phyloP scores from a whole-genome alignment of 331 rosid genomes.

The Pyracantha coccinea region DNA sequence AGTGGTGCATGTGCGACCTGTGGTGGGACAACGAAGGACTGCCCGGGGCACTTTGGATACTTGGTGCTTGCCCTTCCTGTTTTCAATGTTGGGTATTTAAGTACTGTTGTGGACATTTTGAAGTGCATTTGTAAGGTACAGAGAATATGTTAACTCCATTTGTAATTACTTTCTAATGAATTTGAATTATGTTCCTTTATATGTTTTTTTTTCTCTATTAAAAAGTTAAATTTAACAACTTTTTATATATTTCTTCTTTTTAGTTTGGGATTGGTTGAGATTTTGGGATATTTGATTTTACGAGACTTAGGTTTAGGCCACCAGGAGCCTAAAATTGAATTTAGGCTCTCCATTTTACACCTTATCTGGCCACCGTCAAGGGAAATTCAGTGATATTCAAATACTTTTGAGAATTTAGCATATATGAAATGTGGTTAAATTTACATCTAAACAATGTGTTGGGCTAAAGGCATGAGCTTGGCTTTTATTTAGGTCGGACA shows the following conservation, averaged over 20 bases:
- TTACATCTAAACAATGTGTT: not conserved
- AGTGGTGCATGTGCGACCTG: constrained; percentile 59
- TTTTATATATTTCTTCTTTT: not conserved
- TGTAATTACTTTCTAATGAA: not conserved
- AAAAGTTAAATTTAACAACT: not conserved
- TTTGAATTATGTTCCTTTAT: not conserved
- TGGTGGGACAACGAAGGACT: constrained; percentile 43
- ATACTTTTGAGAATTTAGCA: not conserved
- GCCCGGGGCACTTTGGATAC: constrained; percentile 91
- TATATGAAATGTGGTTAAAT: not conserved
- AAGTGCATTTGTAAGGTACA: constrained; percentile 95
- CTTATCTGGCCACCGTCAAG: not conserved
- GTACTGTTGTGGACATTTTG: constrained; percentile 46
- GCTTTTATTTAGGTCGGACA: not conserved
- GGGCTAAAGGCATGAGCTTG: not conserved
- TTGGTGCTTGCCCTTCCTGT: constrained; percentile 67
- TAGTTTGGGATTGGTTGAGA: not conserved
- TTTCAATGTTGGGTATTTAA: constrained; percentile 59
- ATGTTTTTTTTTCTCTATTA: not conserved
- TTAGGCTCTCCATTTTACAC: not conserved
- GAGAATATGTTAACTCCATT: not conserved
- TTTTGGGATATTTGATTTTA: not conserved
- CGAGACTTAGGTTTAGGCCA: not conserved
- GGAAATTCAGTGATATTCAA: not conserved
- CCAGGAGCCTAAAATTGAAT: not conserved